These are phyloP conservation scores for Sonneratia caseolaris DNA, from an alignment of 345 rosid species.

Conservation along the genomic window DNA sequence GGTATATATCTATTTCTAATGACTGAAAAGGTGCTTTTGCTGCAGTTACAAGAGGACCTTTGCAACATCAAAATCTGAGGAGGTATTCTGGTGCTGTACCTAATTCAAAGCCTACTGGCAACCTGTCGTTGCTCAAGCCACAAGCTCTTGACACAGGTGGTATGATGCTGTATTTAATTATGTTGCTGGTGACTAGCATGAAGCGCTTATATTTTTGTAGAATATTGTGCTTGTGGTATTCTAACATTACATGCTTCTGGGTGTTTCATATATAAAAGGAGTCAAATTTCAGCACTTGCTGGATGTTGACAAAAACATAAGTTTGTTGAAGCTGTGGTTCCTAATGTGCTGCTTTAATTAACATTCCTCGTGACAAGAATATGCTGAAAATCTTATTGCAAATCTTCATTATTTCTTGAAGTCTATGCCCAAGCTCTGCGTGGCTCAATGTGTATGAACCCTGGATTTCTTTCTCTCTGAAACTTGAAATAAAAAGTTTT, in stretches of 20 bases:
- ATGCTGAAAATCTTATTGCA: too few relatives aligned
- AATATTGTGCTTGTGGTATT: neutral
- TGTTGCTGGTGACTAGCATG: neutral
- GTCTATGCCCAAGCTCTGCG: too few relatives aligned
- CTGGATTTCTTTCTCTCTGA: neutral
- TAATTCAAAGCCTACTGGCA: slow-evolving; percentile 33
- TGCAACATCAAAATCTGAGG: slow-evolving; percentile 23
- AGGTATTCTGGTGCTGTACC: slow-evolving; percentile 34
- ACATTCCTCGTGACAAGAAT: too few relatives aligned
- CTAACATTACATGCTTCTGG: neutral
- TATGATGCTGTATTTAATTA: neutral
- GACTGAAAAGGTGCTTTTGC: neutral
- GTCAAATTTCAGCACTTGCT: too few relatives aligned
- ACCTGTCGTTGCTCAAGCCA: slow-evolving; percentile 21
- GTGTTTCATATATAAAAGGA: too few relatives aligned
- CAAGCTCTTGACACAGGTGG: slow-evolving; percentile 42
- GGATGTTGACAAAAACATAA: too few relatives aligned
- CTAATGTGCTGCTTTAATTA: too few relatives aligned
- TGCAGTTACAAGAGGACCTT: slow-evolving; percentile 45
- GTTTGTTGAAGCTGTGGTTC: too few relatives aligned
- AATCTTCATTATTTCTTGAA: too few relatives aligned
- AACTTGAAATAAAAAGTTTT: neutral
- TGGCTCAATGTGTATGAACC: too few relatives aligned
- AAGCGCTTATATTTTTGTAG: neutral
- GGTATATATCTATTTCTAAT: neutral